Evolutionary conservation across 2,329 filamentous ascomycete genomes (phyloP), one percentile per base, ranked within the genome.

Genomic region (Aspergillus floridensis): DNA sequence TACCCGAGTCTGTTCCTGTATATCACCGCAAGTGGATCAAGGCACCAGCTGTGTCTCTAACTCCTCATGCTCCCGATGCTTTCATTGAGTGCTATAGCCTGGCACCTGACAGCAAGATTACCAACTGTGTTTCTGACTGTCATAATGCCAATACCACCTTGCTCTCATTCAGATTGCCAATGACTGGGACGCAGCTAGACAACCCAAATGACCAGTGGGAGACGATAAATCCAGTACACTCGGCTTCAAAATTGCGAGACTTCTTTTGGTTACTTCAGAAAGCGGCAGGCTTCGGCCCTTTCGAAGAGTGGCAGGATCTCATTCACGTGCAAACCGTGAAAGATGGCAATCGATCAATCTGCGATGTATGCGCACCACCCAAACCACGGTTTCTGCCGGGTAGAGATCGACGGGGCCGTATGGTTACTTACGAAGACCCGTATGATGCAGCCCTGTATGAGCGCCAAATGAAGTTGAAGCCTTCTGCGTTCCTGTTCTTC

Each of bases 401-500:
- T 2, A 63, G 70, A 4, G 63, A 72, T 49, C 61, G 60, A 49
- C 68, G 64, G 48, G 68, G 69, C 5, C 62, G 59, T 14, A 60
- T 81, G 21, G 72, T 72, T 14, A 76, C 81, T 1, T 80, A 79
- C 52, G 85, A 86, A 65, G 78, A 86, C 62, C 77, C 80, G 0
- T 67, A 77, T 57, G 76, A 79, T 60, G 83, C 84, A 31, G 80
- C 78, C 2, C 59, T 68, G 0, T 85, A 80, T 61, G 85, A 87
- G 65, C 74, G 76, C 41, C 73, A 74, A 1, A 67, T 84, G 11
- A 86, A 86, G 64, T 68, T 69, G 19, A 74, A 79, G 12, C 80
- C 82, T 2, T 53, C 72, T 0, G 68, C 79, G 2, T 79, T 82
- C 49, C 62, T 77, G 19, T 73, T 76, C 1, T 77, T 79, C 32